Base-by-base conservation (phyloP, 805 yeast genomes). In the Kregervanrija pseudodelftensis region DNA sequence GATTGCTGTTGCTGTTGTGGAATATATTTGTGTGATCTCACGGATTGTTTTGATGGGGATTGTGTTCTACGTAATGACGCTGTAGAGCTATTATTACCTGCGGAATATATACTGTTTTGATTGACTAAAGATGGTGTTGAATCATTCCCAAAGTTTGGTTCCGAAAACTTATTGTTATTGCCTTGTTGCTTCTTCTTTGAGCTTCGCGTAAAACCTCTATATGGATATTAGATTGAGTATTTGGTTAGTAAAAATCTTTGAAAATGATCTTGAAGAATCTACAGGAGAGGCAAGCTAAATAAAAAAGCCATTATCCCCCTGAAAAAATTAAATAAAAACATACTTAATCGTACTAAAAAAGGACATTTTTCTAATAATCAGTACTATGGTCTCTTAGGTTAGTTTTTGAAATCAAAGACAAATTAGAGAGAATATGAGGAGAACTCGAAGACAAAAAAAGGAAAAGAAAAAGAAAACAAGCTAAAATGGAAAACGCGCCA, bases 161-260 rank as follows among this genome's bases (percentile, higher is more conserved):
- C 55, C 30, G 39, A 39, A 17, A 16, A 53, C 39, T 60, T 60
- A 31, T 38, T 43, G 37, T 46, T 49, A 15, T 33, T 42, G n/a
- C 44, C 42, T 42, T 59, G 63, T 36, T 55, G 54, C 46, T 64
- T 65, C 54, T 65, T 65, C 39, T 60, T 61, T 9, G 62, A 58
- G 36, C 55, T 59, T 56, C 84, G 72, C n/a, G 84, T 82, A 50
- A 80, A 76, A 9, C 84, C 81, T 59, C 79, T 74, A 46, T 12
- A 39, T 4, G 7, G 35, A 33, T n/a, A 4, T 8, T 4, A 39
- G 14, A 13, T 45, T 46, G 35, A 39, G 48, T 45, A 39, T 28
- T 17, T 2, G 12, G 11, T 28, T n/a, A 11, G 14, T 13, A n/a
- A 22, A 22, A 22, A 22, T 22, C 7, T 22, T 22, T 22, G 28